phyloP scores from a whole-genome alignment of 495 filamentous ascomycete species.

The Podospora bellae-mahoneyi region DNA sequence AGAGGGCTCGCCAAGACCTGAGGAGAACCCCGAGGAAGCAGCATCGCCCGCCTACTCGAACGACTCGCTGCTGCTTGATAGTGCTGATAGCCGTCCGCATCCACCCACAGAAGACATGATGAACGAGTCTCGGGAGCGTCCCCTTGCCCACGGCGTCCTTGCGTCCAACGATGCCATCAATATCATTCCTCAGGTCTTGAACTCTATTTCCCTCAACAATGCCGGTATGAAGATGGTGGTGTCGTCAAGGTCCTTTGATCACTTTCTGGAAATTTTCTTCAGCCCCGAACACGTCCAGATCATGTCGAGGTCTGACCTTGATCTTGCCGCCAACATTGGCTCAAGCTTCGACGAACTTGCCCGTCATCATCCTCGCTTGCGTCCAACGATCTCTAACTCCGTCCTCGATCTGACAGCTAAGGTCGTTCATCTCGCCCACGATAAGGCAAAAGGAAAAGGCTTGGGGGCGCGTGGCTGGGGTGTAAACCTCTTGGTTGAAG shows the following conservation, averaged over 20 bases:
- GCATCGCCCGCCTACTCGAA: slow-evolving; percentile 37
- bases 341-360: slow-evolving; percentile 89
- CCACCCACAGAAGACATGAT: slow-evolving; percentile 43
- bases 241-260: slow-evolving; percentile 72
- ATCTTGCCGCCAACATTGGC: slow-evolving; percentile 64
- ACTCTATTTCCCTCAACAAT: slow-evolving; percentile 89
- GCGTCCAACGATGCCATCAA: slow-evolving; percentile 81
- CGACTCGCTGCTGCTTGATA: slow-evolving; percentile 41
- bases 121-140: slow-evolving; percentile 38
- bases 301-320: slow-evolving; percentile 63
- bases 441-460: slow-evolving; percentile 57
- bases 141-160: slow-evolving; percentile 71
- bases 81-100: slow-evolving; percentile 40
- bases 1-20: slow-evolving; percentile 23
- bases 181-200: slow-evolving; percentile 80
- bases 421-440: slow-evolving; percentile 65
- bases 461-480: slow-evolving; percentile 47
- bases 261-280: slow-evolving; percentile 92
- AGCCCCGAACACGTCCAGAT: slow-evolving; percentile 83
- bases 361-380: slow-evolving; percentile 84
- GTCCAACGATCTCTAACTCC: slow-evolving; percentile 70
- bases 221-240: slow-evolving; percentile 87
- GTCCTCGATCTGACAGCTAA: slow-evolving; percentile 80
- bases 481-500: slow-evolving; percentile 69
- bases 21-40: slow-evolving; percentile 32